Evolutionary conservation across 2,329 filamentous ascomycete genomes (phyloP).

Genomic region (Trichophyton schoenleinii): DNA sequence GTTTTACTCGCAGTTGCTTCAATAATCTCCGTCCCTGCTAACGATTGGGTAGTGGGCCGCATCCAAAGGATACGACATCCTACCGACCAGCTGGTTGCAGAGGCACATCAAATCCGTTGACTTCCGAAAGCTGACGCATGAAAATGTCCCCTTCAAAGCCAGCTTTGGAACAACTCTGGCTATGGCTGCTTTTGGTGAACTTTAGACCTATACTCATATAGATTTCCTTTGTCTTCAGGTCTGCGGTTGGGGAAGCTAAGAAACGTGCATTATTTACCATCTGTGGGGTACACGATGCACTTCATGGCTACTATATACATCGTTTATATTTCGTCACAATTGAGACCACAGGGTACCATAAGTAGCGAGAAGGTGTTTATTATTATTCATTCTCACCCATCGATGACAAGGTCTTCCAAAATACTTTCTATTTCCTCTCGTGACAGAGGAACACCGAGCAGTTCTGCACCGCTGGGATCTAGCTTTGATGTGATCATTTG

Average conservation of each 20-base stretch:
- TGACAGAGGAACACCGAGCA: constrained; percentile 71
- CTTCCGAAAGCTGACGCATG: constrained; percentile 26
- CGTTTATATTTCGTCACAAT: not conserved
- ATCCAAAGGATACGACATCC: constrained; percentile 35
- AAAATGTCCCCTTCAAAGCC: constrained; percentile 34
- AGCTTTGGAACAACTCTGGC: constrained; percentile 36
- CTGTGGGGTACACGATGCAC: not conserved
- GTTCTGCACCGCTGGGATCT: constrained; percentile 71
- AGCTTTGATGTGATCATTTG: constrained; percentile 89
- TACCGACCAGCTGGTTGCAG: constrained; percentile 31
- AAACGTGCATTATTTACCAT: not conserved
- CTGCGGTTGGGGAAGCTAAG: not conserved
- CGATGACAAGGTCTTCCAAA: constrained; percentile 56
- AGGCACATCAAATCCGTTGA: constrained; percentile 31
- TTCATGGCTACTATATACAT: not conserved
- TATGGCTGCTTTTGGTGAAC: constrained; percentile 35
- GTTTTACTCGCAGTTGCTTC: constrained; percentile 9
- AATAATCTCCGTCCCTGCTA: not conserved
- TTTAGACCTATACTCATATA: constrained; percentile 15
- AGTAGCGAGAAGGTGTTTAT: not conserved
- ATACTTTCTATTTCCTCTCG: constrained; percentile 82
- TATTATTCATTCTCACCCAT: constrained; percentile 15
- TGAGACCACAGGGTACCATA: not conserved
- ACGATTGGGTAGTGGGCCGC: constrained; percentile 29
- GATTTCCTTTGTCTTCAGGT: not conserved